Base-by-base conservation (phyloP, 768 basidiomycete genomes). In the Phylloporus sp. region DNA sequence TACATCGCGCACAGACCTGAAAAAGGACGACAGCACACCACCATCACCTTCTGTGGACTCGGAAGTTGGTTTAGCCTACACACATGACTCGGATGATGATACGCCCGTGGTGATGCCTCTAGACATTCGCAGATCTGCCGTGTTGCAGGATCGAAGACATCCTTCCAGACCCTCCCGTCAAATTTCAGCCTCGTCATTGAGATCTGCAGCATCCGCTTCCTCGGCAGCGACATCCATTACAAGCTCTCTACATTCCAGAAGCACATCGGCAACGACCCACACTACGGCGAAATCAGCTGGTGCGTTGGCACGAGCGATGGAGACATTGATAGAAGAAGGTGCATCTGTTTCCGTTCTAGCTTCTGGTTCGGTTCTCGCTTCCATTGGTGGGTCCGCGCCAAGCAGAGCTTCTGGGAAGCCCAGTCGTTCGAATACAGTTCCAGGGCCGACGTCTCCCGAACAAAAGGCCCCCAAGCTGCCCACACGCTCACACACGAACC, bases 341-440 rank as follows among this genome's bases (percentile, higher is more conserved):
- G 63, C 62, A 32, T 71, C 68, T 2, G 57, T 71, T 44, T 69
- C 68, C 5, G 54, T 71, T 32, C 70, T 69, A 13, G 70, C 69
- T 18, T 69, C 68, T 3, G 68, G 68, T 18, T 69, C 68, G 1
- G 69, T 69, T 12, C 52, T 68, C 22, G 66, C 69, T 22, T 62
- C 68, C 9, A 62, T 69, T 20, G 57, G 62, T 42, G 59, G 61
- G 4, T 42, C 59, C 6, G 38, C 56, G 18, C 23, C 60, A 26
- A 46, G 49, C 18, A 57, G 66, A 53, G 34, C 45, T 20, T 12
- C 56, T 58, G 65, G 68, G 32, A 68, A 70, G 20, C 70, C 70
- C 20, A 69, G 66, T 47, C 64, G 80, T 50, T 81, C 78, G 57
- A 81, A 79, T 60, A 85, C 77, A 29, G 79, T 80, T 32, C 77